Conservation (phyloP, 768 basidiomycete species). For the Pulveroboletus sp. region DNA sequence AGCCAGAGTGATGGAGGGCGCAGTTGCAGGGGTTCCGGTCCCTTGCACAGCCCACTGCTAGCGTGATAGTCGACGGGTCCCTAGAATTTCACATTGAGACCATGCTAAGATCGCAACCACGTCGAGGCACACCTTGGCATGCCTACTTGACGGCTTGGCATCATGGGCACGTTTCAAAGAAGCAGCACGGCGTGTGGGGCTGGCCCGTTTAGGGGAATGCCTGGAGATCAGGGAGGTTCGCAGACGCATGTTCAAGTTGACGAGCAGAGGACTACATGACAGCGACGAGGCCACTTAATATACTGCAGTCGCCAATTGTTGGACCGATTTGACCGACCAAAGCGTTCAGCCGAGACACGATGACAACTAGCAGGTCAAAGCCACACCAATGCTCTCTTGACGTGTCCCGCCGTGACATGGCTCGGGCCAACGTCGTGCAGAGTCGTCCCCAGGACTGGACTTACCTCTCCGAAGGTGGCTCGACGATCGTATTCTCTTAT, state of each 20-base stretch:
- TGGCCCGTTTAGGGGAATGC: slow-evolving; percentile 2
- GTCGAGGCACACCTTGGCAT: slow-evolving; percentile 5
- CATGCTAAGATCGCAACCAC: background rate
- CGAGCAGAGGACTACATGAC: background rate
- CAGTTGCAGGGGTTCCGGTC: slow-evolving; percentile 29
- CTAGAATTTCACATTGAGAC: slow-evolving; percentile 12
- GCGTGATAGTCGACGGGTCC: slow-evolving; percentile 9
- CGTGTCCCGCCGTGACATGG: slow-evolving; percentile 9
- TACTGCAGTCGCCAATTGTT: slow-evolving; percentile 17
- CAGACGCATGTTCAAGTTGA: slow-evolving; percentile 21
- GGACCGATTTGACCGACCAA: slow-evolving; percentile 4
- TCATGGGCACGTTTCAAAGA: background rate
- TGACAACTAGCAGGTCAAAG: background rate
- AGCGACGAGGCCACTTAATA: background rate
- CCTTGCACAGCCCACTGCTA: slow-evolving; percentile 11
- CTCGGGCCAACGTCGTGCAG: slow-evolving; percentile 15
- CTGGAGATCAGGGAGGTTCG: slow-evolving; percentile 8
- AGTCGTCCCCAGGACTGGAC: slow-evolving; percentile 59
- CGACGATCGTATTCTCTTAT: slow-evolving; percentile 87
- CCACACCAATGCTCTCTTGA: background rate
- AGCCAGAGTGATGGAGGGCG: slow-evolving; percentile 38
- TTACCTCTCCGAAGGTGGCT: slow-evolving; percentile 92
- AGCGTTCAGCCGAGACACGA: background rate
- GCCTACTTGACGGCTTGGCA: too few species aligned
- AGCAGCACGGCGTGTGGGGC: background rate